phyloP scores from a whole-genome alignment of 805 yeast genomes.

The Pichia exigua region DNA sequence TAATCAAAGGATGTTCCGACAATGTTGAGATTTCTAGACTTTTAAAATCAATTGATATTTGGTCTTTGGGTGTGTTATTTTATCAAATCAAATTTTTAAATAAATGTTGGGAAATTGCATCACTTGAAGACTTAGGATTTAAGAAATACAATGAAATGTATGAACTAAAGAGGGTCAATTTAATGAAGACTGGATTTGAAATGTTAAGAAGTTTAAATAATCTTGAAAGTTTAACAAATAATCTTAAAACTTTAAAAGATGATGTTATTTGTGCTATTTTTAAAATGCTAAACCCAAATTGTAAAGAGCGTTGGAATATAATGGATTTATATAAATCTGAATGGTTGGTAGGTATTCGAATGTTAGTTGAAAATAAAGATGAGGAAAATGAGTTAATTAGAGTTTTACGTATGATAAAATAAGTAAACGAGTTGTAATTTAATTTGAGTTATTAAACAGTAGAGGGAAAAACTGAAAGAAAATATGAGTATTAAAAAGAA shows the following conservation, averaged over 20 bases:
- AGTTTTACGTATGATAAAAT: conserved; percentile 7
- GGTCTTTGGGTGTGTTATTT: conserved; percentile 47
- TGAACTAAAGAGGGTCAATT: conserved; percentile 9
- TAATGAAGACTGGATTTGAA: conserved; percentile 15
- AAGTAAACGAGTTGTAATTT: neutral
- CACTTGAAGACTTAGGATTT: conserved; percentile 20
- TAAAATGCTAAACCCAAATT: conserved; percentile 27
- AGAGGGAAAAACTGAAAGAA: neutral
- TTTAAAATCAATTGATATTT: conserved; percentile 37
- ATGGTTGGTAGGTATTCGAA: conserved; percentile 27
- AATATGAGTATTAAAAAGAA: neutral
- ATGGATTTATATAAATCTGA: conserved; percentile 18
- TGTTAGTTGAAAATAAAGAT: conserved; percentile 13
- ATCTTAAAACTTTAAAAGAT: conserved; percentile 11
- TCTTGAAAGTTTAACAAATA: conserved; percentile 2
- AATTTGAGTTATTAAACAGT: neutral
- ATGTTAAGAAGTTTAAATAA: conserved; percentile 10
- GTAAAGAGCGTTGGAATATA: conserved; percentile 16
- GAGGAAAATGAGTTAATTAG: conserved; percentile 22
- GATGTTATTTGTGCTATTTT: conserved; percentile 12
- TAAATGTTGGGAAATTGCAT: conserved; percentile 42
- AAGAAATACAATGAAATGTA: conserved; percentile 15
- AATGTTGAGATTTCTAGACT: conserved; percentile 13
- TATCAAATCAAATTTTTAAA: conserved; percentile 36
- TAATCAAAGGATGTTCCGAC: neutral